A percentile compares a stretch with the other conserved stretches of the same genome.
Conservation (phyloP, 176 grass and related monocot species). For the Triticum aestivum region IWGSC_CS_RefSeq_v2.1 NC_057801.1:620470088-620470587, state of each 20-base stretch:
- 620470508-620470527: constrained; percentile 90
- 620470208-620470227: constrained; percentile 32
- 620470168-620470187: background rate
- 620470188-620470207: constrained; percentile 10
- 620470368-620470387: constrained; percentile 42
- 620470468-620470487: constrained; percentile 87
- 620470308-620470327: constrained; percentile 74
- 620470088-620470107: background rate
- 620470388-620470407: constrained; percentile 40
- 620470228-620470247: constrained; percentile 65
- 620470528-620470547: constrained; percentile 77
- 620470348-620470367: constrained; percentile 74
- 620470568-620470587: constrained; percentile 69
- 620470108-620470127: background rate
- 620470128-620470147: background rate
- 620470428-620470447: constrained; percentile 67
- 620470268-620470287: constrained; percentile 63
- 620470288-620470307: constrained; percentile 76
- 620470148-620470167: background rate
- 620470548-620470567: constrained; percentile 69
- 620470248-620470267: constrained; percentile 63
- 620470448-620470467: constrained; percentile 65
- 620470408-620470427: constrained; percentile 52
- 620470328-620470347: constrained; percentile 58
- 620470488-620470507: constrained; percentile 96